Percentiles rank a stretch among this genome's conserved stretches.
Evolutionary conservation across 169 alveolate genomes (phyloP).

Genomic region (Plasmodium gonderi): DNA sequence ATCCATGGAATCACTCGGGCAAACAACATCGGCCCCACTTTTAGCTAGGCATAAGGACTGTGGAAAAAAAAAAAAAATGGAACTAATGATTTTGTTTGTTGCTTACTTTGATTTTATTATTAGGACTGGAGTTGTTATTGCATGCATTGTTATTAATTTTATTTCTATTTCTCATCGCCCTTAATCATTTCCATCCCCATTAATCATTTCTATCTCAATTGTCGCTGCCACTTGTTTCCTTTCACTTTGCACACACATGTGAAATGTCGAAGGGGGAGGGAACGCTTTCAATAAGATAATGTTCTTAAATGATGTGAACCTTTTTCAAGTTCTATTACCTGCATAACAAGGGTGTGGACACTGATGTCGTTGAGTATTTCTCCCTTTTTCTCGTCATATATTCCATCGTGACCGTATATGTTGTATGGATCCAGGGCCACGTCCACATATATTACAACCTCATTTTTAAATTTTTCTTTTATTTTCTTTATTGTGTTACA

Average conservation of each 20-base stretch:
- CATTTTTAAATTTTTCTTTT: slow-evolving; percentile 75
- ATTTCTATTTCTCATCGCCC: too few relatives aligned
- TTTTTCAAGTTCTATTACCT: slow-evolving; percentile 36
- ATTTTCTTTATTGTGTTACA: slow-evolving; percentile 75
- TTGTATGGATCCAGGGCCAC: slow-evolving; percentile 84
- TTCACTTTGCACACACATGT: too few relatives aligned
- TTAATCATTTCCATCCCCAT: too few relatives aligned
- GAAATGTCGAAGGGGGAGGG: too few relatives aligned
- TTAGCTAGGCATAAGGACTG: slow-evolving; percentile 84
- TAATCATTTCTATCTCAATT: too few relatives aligned
- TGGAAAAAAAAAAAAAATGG: not conserved
- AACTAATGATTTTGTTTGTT: too few relatives aligned
- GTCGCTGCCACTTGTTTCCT: too few relatives aligned
- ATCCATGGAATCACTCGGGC: slow-evolving; percentile 94
- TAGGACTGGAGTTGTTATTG: too few relatives aligned
- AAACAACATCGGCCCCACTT: slow-evolving; percentile 90
- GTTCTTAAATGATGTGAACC: not conserved
- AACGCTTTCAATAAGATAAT: not conserved
- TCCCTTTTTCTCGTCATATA: slow-evolving; percentile 77
- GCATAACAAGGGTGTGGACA: slow-evolving; percentile 78
- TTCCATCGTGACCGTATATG: slow-evolving; percentile 83
- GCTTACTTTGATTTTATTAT: too few relatives aligned
- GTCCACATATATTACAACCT: slow-evolving; percentile 78
- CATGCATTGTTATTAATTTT: too few relatives aligned
- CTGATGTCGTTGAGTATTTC: slow-evolving; percentile 79